phyloP scores from a whole-genome alignment of 306 rosid genomes.

The Casuarina glauca region DNA sequence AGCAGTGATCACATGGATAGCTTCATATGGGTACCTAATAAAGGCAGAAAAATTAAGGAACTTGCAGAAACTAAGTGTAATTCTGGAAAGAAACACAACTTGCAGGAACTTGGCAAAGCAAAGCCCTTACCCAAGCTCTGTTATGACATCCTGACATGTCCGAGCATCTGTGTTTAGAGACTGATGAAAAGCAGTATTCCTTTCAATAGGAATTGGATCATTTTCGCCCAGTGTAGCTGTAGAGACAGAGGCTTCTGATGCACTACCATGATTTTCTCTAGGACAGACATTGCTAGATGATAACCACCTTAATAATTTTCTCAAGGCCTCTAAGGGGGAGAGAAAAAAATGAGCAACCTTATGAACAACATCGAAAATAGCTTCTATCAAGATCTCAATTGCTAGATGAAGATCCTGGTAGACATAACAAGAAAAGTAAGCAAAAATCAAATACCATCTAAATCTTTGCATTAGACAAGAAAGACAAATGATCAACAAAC shows the following conservation, averaged over 20 bases:
- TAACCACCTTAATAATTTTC: constrained; percentile 38
- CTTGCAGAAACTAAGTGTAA: constrained; percentile 15
- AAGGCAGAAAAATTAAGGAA: constrained; percentile 20
- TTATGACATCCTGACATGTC: constrained; percentile 95
- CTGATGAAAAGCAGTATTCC: constrained; percentile 44
- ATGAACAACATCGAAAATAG: constrained; percentile 67
- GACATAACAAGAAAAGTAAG: constrained; percentile 10
- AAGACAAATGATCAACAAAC: not conserved
- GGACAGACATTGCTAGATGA: constrained; percentile 33
- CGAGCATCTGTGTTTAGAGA: constrained; percentile 88
- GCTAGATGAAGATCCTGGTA: constrained; percentile 88
- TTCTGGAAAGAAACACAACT: constrained; percentile 3
- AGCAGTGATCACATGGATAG: constrained; percentile 72
- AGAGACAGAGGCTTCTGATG: constrained; percentile 30
- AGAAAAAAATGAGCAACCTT: constrained; percentile 75
- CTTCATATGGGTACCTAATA: constrained; percentile 88
- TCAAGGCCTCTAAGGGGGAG: constrained; percentile 64
- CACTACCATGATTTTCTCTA: constrained; percentile 27
- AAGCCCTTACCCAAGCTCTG: constrained; percentile 78
- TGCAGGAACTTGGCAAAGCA: constrained; percentile 17
- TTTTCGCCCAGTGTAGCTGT: constrained; percentile 56
- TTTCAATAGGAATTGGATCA: constrained; percentile 48
- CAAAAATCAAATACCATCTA: constrained; percentile 3
- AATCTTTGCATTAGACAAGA: not conserved
- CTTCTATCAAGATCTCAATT: constrained; percentile 76